phyloP scores from a whole-genome alignment of 495 filamentous ascomycete species.

The Choiromyces venosus region DNA sequence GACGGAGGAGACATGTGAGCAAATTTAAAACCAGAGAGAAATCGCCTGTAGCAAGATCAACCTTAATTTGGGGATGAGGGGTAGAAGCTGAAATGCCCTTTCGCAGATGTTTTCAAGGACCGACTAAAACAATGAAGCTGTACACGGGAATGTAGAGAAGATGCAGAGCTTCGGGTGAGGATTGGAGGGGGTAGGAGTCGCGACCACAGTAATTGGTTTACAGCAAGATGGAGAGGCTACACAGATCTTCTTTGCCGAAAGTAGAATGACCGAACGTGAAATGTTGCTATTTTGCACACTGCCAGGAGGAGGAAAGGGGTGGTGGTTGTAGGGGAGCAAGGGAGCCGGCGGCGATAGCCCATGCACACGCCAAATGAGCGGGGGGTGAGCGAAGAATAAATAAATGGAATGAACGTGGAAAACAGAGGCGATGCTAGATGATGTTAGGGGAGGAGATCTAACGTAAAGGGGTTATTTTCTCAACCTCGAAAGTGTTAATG shows the following conservation, averaged over 20 bases:
- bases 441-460: background rate
- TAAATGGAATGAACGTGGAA: conserved; percentile 27
- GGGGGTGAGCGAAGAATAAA: conserved; percentile 15
- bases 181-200: conserved; percentile 3
- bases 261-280: conserved; percentile 31
- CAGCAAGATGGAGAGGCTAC: conserved; percentile 30
- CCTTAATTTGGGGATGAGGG: background rate
- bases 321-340: conserved; percentile 31
- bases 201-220: conserved; percentile 25
- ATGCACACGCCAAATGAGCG: conserved; percentile 39
- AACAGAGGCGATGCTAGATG: conserved; percentile 25
- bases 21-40: conserved; percentile 15
- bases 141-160: background rate
- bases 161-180: conserved; percentile 28
- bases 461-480: background rate
- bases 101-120: background rate
- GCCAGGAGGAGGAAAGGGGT: conserved; percentile 38
- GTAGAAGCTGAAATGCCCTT: background rate
- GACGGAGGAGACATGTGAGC: conserved; percentile 42
- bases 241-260: conserved; percentile 17
- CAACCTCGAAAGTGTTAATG: background rate
- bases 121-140: background rate
- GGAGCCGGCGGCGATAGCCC: conserved; percentile 36
- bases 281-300: conserved; percentile 39
- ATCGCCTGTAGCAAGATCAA: conserved; percentile 11